Conservation (phyloP, 2,329 filamentous ascomycete species). For the Alternaria gaisen region DNA sequence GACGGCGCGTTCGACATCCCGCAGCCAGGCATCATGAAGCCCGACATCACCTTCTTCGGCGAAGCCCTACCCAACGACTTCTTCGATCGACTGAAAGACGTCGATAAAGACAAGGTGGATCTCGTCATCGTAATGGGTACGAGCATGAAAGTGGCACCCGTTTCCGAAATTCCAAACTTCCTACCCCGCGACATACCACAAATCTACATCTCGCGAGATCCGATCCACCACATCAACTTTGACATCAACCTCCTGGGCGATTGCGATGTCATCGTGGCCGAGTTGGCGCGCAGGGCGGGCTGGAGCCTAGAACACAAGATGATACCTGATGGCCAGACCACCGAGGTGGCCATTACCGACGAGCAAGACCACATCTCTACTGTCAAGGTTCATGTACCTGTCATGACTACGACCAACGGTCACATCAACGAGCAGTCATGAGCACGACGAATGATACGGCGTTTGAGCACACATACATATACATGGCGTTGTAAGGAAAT, state of each 20-base stretch:
- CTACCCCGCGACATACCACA: slow-evolving; percentile 83
- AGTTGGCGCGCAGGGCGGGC: slow-evolving; percentile 81
- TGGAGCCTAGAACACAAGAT: slow-evolving; percentile 87
- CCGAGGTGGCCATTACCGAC: slow-evolving; percentile 60
- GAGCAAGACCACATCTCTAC: slow-evolving; percentile 42
- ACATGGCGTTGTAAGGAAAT: slow-evolving; percentile 20
- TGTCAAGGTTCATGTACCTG: slow-evolving; percentile 35
- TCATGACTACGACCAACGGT: slow-evolving; percentile 27
- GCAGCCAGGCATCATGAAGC: slow-evolving; percentile 84
- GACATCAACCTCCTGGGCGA: slow-evolving; percentile 97
- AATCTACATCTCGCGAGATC: slow-evolving; percentile 86
- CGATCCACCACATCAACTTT: slow-evolving; percentile 89
- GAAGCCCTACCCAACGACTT: slow-evolving; percentile 88
- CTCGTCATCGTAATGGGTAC: slow-evolving; percentile 96
- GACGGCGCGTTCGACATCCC: slow-evolving; percentile 72
- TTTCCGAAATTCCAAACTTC: slow-evolving; percentile 87
- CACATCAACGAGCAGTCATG: slow-evolving; percentile 17
- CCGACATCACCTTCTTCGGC: slow-evolving; percentile 98
- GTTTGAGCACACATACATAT: slow-evolving; percentile 18
- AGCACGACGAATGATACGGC: slow-evolving; percentile 6
- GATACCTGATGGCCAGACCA: slow-evolving; percentile 72
- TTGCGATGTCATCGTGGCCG: slow-evolving; percentile 88
- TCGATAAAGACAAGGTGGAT: slow-evolving; percentile 82
- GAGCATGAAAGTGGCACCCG: slow-evolving; percentile 92
- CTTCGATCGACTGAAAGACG: slow-evolving; percentile 78